Evolutionary conservation across 495 filamentous ascomycete genomes (phyloP), one percentile per base, ranked within the genome.

Genomic region (Achaetomiella virescens): DNA sequence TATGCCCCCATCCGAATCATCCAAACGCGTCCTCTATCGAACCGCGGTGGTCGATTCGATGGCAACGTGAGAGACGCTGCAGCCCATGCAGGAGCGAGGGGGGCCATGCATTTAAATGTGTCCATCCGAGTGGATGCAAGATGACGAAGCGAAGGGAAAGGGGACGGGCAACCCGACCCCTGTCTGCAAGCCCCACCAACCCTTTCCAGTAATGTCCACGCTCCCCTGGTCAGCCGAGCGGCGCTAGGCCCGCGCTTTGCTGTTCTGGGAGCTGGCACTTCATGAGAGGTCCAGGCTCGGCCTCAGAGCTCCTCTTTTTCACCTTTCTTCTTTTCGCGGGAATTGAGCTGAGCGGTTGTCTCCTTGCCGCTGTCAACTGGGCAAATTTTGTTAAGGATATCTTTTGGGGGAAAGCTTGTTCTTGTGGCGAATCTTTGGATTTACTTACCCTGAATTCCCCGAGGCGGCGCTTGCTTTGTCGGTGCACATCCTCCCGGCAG

Each of bases 251-350:
- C 22, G 42, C 55, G 27, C 36, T 42, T 42, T 58, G 27, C 49
- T 42, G 10, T 4, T 54, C 44, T 54, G 36, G 48, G 48, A 29
- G 35, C 29, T 38, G 6, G 18, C 33, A 52, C n/a, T 42, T n/a
- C 44, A 55, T 47, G 42, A 44, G 54, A 36, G 27, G 52, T 27
- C 24, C 47, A 44, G 38, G 40, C 49, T 35, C 56, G 33, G 42
- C 55, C 43, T 36, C 49, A 43, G 27, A n/a, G 27, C 27, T 31
- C 27, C 44, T 49, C 36, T 58, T 58, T 53, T 54, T 37, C 22
- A 45, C 48, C 49, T 52, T 21, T 52, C 41, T 11, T 44, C 42
- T 41, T 21, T 20, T 38, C 42, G 21, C 21, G 15, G 42, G 5
- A 38, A 48, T 41, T 48, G 43, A 45, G 44, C 52, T 48, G 52